phyloP scores from a whole-genome alignment of 805 yeast species.

The Lachancea kluyveri region DNA sequence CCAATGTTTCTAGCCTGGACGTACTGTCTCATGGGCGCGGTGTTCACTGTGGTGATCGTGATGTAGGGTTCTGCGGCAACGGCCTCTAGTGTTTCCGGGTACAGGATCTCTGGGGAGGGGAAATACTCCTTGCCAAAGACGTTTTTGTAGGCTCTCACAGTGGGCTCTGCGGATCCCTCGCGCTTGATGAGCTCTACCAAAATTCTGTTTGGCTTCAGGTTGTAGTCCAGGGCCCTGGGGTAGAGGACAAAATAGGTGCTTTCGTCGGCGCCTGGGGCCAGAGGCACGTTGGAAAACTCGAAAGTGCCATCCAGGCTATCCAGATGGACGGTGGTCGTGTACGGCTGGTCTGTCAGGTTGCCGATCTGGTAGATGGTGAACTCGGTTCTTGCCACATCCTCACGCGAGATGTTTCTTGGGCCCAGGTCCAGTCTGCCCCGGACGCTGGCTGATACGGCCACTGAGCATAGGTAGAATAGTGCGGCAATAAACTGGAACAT shows the following conservation, averaged over 20 bases:
- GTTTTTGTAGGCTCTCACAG: slow-evolving; percentile 23
- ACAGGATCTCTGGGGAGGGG: slow-evolving; percentile 26
- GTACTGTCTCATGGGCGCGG: slow-evolving; percentile 30
- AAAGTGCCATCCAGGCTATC: slow-evolving; percentile 22
- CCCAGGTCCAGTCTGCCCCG: slow-evolving; percentile 24
- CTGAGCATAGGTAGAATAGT: slow-evolving; percentile 7
- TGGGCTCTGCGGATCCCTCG: slow-evolving; percentile 11
- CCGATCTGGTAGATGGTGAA: slow-evolving; percentile 27
- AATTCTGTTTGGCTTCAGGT: slow-evolving; percentile 30
- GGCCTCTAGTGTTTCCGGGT: slow-evolving; percentile 25
- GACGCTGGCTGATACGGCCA: slow-evolving; percentile 16
- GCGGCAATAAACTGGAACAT: slow-evolving; percentile 7
- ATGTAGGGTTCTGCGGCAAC: slow-evolving; percentile 19
- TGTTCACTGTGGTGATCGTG: slow-evolving; percentile 19
- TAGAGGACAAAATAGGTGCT: slow-evolving; percentile 25
- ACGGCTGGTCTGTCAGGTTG: slow-evolving; percentile 12
- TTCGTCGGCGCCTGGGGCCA: slow-evolving; percentile 20
- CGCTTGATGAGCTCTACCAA: slow-evolving; percentile 18
- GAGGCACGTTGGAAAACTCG: slow-evolving; percentile 23
- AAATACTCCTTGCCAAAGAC: slow-evolving; percentile 30
- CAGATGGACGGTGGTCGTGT: slow-evolving; percentile 10
- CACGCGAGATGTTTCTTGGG: slow-evolving; percentile 14
- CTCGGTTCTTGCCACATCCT: slow-evolving; percentile 17
- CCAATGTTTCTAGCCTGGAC: slow-evolving; percentile 30
- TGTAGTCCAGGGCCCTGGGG: slow-evolving; percentile 26